Base-by-base conservation (phyloP, 75 land plant species). In the Cunninghamia lanceolata region DNA sequence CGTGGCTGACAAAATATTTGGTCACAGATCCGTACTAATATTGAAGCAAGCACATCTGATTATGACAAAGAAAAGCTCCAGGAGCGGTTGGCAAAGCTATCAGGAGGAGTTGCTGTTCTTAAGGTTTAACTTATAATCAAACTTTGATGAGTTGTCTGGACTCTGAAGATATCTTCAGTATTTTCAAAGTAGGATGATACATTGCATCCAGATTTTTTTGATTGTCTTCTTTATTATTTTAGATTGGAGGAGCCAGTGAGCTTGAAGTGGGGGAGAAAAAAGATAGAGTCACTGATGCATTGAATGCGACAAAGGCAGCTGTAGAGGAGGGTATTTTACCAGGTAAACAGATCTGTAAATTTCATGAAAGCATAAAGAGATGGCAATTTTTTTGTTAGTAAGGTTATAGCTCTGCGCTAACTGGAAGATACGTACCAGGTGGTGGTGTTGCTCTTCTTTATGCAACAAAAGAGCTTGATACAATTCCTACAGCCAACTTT, bases 161-260 rank as follows among this genome's bases (percentile, higher is more conserved):
- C 78, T 11, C 45, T 50, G 21, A 76, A 63, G 32, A 63, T 42
- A 36, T 21, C 43, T 79, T 17, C 17, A 38, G 45, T 36, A 34
- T 46, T 87, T 87, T 36, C 66, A 35, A 34, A 59, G 9, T 84
- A 17, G 40, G 19, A 35, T 25, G 32, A 36, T 84, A 25, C 88
- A 52, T 39, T 34, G 42, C 54, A 77, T 45, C 30, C 3, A 84
- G 71, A n/a, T 28, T 25, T 86, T 83, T 87, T 82, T 78, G 9
- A 25, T 53, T 2, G 30, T 13, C 42, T 32, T 25, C 3, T 17
- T 83, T 83, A 17, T 43, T 21, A 68, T 15, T 38, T 25, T 89
- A 98, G 99, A 93, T 98, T 90, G 99, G 99, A 79, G 99, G 99
- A 82, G 99, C 99, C 53, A 98, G 99, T 94, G 99, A 98, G 90